Base-by-base conservation (phyloP, 179 eudicot species). In the Silene coronaria region DNA sequence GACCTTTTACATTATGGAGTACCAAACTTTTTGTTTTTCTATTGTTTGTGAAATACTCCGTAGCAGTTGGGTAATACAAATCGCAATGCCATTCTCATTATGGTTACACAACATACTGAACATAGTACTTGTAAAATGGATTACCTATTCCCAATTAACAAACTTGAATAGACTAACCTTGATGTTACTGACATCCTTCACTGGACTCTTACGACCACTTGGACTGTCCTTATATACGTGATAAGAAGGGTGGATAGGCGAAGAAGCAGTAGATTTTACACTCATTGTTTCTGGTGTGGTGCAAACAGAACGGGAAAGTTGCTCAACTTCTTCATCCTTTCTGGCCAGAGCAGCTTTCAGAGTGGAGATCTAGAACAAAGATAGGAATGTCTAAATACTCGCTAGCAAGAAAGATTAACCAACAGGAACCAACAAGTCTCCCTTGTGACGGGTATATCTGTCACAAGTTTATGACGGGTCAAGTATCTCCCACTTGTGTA, bases 311-410 rank as follows among this genome's bases (percentile, higher is more conserved):
- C 83, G 86, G 45, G 87, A 85, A 23, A 82, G 73, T n/a, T 78
- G 73, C 57, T 88, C 90, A 61, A 77, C 46, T 75, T 87, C 88
- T 75, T 88, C 93, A 55, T 91, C 91, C 81, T 84, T 91, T 82
- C 78, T 86, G 63, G 96, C 89, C 74, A 93, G 79, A 70, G 92
- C 89, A 75, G 91, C 87, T 80, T 86, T 93, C 66, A 91, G 86
- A 82, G 73, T 89, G 65, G 91, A 87, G 82, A 90, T 82, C 98
- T 93, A 82, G 72, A 19, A 68, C 55, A 46, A 32, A 48, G 78
- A 65, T 23, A 38, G 34, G 26, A 64, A 55, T 58, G 10, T 5
- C 58, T 55, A 36, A 70, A 8, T 45, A 9, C 27, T 65, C 72
- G 51, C 10, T 64, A 32, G 27, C 8, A 64, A 28, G 36, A 67